Base-by-base conservation (phyloP, 2,329 filamentous ascomycete genomes). In the Purpureocillium lavendulum region DNA sequence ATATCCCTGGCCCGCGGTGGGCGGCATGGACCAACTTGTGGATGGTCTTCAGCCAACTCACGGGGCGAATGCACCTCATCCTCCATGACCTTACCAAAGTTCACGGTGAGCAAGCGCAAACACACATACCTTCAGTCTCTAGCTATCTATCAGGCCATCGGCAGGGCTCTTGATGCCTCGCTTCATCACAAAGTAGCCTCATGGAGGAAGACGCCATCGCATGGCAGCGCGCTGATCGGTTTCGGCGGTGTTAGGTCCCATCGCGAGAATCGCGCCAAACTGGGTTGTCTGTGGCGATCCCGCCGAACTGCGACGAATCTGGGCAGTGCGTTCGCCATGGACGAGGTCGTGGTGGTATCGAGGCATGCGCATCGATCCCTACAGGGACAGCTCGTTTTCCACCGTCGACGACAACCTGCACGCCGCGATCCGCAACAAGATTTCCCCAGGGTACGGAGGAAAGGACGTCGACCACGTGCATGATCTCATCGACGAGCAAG, bases 301-400 rank as follows among this genome's bases (percentile, higher is more conserved):
- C 2, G 64, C 67, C 18, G 50, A 69, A 7, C 47, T 66, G 53
- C 56, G 60, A 33, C 61, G 50, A 48, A 64, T 61, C 54, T 67
- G 54, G 52, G 61, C 53, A 38, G 58, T 59, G 2, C 59, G 59
- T 4, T 55, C 54, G 5, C 38, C 42, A 6, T 69, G 68, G 37
- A 59, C 14, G 3, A 48, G 52, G 7, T 47, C 52, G 5, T 45
- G 44, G 11, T 71, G 64, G 63, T 73, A 73, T 47, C 61, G 67
- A 40, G 65, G 62, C 3, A 58, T 74, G 41, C 63, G 65, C 14
- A 57, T 78, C 43, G 67, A 77, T 44, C 66, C 69, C 0, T 59
- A 66, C 33, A 58, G 61, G 11, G 66, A 75, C 50, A 73, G 69
- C 47, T 60, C 71, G 10, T 65, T 76, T 43, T 70, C 67, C 3